phyloP scores from a whole-genome alignment of 805 yeast genomes.

The Jamesozyma jinghongensis region DNA sequence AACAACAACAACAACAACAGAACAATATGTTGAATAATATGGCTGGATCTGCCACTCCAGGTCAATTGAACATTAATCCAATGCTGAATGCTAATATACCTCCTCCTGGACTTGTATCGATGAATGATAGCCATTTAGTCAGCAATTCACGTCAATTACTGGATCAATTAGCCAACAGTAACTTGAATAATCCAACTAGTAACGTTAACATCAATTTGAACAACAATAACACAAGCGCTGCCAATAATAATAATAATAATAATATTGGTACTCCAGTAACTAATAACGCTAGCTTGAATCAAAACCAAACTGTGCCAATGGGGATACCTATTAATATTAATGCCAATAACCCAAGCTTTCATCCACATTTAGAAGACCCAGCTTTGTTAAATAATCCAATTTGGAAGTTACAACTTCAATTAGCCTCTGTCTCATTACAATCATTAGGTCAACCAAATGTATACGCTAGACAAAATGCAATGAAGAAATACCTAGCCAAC shows the following conservation, averaged over 20 bases:
- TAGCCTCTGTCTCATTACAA: constrained; percentile 27
- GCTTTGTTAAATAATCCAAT: constrained; percentile 26
- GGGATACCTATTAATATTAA: constrained; percentile 8
- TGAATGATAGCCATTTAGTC: constrained; percentile 26
- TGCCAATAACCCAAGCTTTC: constrained; percentile 28
- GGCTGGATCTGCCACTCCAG: constrained; percentile 10
- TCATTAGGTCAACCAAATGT: constrained; percentile 30
- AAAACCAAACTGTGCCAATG: not conserved
- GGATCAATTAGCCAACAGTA: constrained; percentile 12
- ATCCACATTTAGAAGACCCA: constrained; percentile 30
- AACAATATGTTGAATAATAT: not conserved
- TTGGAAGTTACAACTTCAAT: constrained; percentile 31
- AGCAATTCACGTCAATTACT: constrained; percentile 24
- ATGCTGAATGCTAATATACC: constrained; percentile 10
- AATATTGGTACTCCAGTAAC: not conserved
- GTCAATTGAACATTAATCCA: constrained; percentile 7
- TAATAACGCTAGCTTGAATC: constrained; percentile 1
- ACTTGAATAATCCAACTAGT: constrained; percentile 4
- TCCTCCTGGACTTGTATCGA: constrained; percentile 20
- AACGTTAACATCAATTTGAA: not conserved
- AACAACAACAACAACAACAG: not conserved
- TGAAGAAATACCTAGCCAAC: constrained; percentile 27
- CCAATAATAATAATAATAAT: not conserved
- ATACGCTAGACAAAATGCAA: constrained; percentile 32
- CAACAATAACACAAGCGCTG: constrained; percentile 2